Conservation (phyloP, 2,329 filamentous ascomycete species). For the Simplicillium sp. region DNA sequence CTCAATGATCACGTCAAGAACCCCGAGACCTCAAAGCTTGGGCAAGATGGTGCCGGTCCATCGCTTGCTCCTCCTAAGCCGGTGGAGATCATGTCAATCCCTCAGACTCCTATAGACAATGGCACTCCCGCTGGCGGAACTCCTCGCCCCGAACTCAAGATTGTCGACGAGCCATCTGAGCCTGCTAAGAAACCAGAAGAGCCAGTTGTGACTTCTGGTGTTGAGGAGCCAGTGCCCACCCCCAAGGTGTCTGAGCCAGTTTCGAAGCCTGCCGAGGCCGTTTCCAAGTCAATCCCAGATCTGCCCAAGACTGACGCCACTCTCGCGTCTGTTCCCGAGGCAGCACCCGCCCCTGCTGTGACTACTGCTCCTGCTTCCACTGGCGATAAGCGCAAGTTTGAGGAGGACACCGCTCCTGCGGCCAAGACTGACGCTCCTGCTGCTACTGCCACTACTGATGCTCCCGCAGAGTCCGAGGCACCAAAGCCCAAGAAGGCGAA, state of each 20-base stretch:
- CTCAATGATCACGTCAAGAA: not conserved
- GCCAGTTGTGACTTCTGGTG: slow-evolving; percentile 15
- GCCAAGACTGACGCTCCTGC: slow-evolving; percentile 13
- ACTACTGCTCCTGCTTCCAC: slow-evolving; percentile 3
- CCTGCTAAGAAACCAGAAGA: slow-evolving; percentile 15
- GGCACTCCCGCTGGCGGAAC: slow-evolving; percentile 23
- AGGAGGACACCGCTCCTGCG: slow-evolving; percentile 12
- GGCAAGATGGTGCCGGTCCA: not conserved
- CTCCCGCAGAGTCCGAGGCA: slow-evolving; percentile 3
- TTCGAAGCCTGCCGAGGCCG: slow-evolving; percentile 11
- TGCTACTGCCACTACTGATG: not conserved
- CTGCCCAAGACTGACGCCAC: slow-evolving; percentile 5
- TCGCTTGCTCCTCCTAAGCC: slow-evolving; percentile 16
- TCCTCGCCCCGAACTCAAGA: slow-evolving; percentile 23
- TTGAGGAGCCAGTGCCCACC: slow-evolving; percentile 12
- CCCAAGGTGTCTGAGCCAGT: slow-evolving; percentile 12
- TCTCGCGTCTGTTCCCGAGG: slow-evolving; percentile 3
- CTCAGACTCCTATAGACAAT: slow-evolving; percentile 24
- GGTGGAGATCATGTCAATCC: slow-evolving; percentile 24
- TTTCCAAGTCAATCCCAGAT: not conserved
- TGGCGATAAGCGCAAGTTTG: slow-evolving; percentile 31
- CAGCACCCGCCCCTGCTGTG: slow-evolving; percentile 5
- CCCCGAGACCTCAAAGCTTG: not conserved
- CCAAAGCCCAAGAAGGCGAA: slow-evolving; percentile 18
- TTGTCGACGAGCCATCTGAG: slow-evolving; percentile 16